phyloP scores from a whole-genome alignment of 208 protist species.

The Leishmania aethiopica region DNA sequence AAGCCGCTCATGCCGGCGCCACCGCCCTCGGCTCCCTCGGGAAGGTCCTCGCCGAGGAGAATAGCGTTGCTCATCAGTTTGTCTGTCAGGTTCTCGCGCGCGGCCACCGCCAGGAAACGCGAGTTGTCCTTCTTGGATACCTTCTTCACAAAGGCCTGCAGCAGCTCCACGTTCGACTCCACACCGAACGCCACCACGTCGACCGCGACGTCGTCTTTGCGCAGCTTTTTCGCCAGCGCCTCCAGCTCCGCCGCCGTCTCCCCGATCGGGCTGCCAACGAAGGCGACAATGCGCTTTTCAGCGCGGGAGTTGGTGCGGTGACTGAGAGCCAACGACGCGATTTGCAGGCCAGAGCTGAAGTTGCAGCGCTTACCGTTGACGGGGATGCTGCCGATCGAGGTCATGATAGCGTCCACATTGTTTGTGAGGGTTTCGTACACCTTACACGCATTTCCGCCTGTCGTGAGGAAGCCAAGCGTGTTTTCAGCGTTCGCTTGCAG shows the following conservation, averaged over 20 bases:
- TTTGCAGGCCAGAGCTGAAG: slow-evolving; percentile 91
- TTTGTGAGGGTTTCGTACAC: slow-evolving; percentile 95
- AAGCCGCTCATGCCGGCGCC: slow-evolving; percentile 53
- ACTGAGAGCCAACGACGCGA: slow-evolving; percentile 96
- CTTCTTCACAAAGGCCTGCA: slow-evolving; percentile 91
- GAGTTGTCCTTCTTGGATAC: slow-evolving; percentile 89
- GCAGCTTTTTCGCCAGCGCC: slow-evolving; percentile 94
- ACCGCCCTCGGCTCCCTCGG: slow-evolving; percentile 21
- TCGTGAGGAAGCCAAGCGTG: slow-evolving; percentile 96
- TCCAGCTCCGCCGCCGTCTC: slow-evolving; percentile 91
- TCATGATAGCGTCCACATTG: slow-evolving; percentile 95
- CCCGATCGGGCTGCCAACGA: slow-evolving; percentile 96
- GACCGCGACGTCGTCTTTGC: slow-evolving; percentile 97
- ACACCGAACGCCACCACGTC: slow-evolving; percentile 97
- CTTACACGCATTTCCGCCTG: slow-evolving; percentile 87
- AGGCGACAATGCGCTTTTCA: slow-evolving; percentile 98
- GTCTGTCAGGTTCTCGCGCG: slow-evolving; percentile 89
- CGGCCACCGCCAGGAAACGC: slow-evolving; percentile 83
- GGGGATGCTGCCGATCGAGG: slow-evolving; percentile 85
- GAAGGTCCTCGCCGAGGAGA: slow-evolving; percentile 60
- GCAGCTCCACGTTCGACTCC: slow-evolving; percentile 89
- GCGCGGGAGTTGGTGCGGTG: slow-evolving; percentile 95
- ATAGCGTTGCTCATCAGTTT: slow-evolving; percentile 93
- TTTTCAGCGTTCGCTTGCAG: slow-evolving; percentile 97
- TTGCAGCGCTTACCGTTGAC: slow-evolving; percentile 88